phyloP scores from a whole-genome alignment of 202 grass and related monocot genomes.

The Sporobolus alterniflorus region DNA sequence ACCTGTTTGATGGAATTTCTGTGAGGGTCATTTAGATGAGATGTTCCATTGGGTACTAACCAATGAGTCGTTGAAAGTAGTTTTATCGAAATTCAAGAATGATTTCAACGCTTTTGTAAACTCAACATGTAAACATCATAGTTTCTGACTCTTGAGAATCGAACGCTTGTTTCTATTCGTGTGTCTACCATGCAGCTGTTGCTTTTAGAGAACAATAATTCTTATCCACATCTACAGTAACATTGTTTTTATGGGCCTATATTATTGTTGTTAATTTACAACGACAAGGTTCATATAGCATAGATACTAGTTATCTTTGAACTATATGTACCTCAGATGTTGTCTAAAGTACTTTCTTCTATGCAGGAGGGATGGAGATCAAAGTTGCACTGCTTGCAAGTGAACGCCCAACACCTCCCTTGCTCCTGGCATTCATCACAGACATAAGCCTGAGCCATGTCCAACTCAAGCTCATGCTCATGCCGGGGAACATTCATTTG shows the following conservation, averaged over 20 bases:
- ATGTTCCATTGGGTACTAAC: background rate
- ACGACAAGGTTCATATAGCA: background rate
- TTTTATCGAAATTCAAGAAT: background rate
- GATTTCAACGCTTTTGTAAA: background rate
- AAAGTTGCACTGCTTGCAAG: conserved; percentile 53
- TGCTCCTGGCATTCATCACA: conserved; percentile 46
- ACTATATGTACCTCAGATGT: background rate
- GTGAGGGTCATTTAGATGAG: background rate
- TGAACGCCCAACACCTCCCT: conserved; percentile 57
- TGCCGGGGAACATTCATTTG: conserved; percentile 39
- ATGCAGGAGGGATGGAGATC: conserved; percentile 58
- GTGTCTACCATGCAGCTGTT: background rate
- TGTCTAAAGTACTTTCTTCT: background rate
- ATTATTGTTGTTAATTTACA: background rate
- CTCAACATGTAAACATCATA: background rate
- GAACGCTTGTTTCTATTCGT: background rate
- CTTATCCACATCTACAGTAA: background rate
- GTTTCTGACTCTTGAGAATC: background rate
- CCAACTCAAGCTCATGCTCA: conserved; percentile 48
- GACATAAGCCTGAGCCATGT: conserved; percentile 51
- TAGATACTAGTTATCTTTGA: background rate
- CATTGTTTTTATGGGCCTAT: background rate
- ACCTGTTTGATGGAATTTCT: conserved; percentile 20
- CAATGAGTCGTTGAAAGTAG: background rate
- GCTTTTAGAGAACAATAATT: background rate